phyloP scores from a whole-genome alignment of 108 stramenopile species.

The Seminavis robusta region DNA sequence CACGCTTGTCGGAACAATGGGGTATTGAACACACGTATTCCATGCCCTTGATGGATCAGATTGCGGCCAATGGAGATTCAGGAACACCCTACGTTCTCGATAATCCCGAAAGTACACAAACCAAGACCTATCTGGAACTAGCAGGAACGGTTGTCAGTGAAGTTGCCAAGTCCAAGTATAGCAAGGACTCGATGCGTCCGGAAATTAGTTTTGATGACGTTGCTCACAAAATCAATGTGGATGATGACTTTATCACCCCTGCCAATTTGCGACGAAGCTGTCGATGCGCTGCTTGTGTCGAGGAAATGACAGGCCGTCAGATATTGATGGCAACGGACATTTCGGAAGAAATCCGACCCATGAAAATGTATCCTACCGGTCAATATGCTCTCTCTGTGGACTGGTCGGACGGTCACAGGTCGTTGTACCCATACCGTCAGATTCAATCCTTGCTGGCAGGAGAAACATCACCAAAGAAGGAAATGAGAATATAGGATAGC shows the following conservation, averaged over 20 bases:
- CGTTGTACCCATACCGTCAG: constrained; percentile 82
- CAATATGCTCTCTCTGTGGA: constrained; percentile 88
- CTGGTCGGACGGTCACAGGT: constrained; percentile 89
- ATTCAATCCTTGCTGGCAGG: constrained; percentile 26
- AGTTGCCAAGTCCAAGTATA: constrained; percentile 72
- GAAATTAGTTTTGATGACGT: constrained; percentile 42
- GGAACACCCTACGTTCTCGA: constrained; percentile 74
- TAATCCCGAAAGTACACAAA: constrained; percentile 63
- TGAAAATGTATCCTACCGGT: constrained; percentile 65
- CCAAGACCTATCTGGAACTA: constrained; percentile 58
- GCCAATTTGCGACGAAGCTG: constrained; percentile 68
- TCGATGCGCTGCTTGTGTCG: constrained; percentile 87
- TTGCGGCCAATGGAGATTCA: constrained; percentile 79
- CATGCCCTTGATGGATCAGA: constrained; percentile 68
- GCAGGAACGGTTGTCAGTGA: constrained; percentile 67
- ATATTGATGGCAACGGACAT: constrained; percentile 57
- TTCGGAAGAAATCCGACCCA: constrained; percentile 57
- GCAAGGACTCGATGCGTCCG: constrained; percentile 30
- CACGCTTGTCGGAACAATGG: constrained; percentile 74
- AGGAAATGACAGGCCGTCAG: constrained; percentile 88
- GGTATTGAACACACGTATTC: constrained; percentile 82
- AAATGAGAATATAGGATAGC: constrained; percentile 1
- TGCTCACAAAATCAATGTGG: constrained; percentile 31
- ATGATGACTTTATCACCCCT: constrained; percentile 36
- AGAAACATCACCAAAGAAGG: not conserved